Evolutionary conservation across 176 grass and related monocot genomes (phyloP), one percentile per base, ranked within the genome.

Genomic region (Rhynchospora breviuscula): DNA sequence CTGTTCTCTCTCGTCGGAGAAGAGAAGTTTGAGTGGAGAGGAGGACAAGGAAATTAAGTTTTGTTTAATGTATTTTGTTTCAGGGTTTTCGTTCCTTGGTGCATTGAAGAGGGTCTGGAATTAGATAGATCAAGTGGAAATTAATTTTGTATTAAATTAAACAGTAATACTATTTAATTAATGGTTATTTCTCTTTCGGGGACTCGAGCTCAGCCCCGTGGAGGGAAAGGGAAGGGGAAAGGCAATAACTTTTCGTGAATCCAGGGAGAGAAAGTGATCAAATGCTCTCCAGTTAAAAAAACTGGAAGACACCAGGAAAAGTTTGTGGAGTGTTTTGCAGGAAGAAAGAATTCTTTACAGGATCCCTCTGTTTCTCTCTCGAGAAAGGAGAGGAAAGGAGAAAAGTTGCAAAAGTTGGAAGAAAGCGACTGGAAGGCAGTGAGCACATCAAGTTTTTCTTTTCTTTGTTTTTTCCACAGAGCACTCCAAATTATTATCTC

Each of bases 191-290:
- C 61, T 61, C 60, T 65, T 63, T 80, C 29, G 33, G 29, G 18
- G 57, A 45, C 51, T 18, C 2, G 69, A 15, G 71, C 73, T 54
- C 47, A 22, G 72, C 7, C 72, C 72, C 48, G 48, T 76, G 72
- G 72, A 76, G 72, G 73, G 10, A 52, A 52, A 11, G 49, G 49
- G 73, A 77, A 56, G 23, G 73, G 80, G 80, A 82, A 82, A 82
- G 80, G 22, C 56, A 82, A 56, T 29, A 82, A 44, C 80, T 82
- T 82, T 82, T 82, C 80, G 80, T 67, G 61, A 82, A 67, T 11
- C 43, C 12, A 4, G 58, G 31, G 45, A 53, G 80, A 66, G 40
- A 82, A 45, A 81, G 8, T 1, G 13, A 14, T 56, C 13, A 0
- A 44, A 69, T 46, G 0, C 12, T 57, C 73, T 78, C 73, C 73